Evolutionary conservation across 345 rosid species (phyloP), one percentile per base, ranked within the genome.

Genomic region (Abelmoschus esculentus): DNA sequence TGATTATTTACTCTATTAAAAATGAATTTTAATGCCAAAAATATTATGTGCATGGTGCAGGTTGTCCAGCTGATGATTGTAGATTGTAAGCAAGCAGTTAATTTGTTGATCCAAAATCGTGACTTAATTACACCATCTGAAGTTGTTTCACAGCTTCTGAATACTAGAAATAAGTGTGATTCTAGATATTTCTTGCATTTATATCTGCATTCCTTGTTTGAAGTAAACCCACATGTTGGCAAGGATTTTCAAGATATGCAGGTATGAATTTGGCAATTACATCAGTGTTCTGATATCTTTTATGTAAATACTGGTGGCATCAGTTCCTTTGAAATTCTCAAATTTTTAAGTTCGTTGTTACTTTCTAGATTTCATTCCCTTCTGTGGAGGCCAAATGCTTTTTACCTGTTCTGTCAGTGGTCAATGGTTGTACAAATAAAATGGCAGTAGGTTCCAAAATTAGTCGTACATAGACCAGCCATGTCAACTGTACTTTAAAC

Each of bases 241-340:
- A 92, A 74, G 79, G 98, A 92, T 73, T 92, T 80, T 81, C 99
- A 92, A 76, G 98, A 92, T 81, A 87, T 96, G 95, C 99, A 90
- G 98, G 99, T 90, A 80, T 61, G 79, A n/a, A 67, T 52, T 67
- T 47, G 53, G 72, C 66, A 34, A 68, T 38, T 70, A 44, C 12
- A 17, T 73, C 9, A 13, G 53, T 29, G 13, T 68, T 68, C n/a
- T 66, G 17, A n/a, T 56, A 40, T 63, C 61, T 7, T 67, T 34
- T 56, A 13, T 76, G 36, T 40, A 13, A 15, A 19, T 66, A 28
- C 7, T 67, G 11, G 40, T 7, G 65, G 42, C 36, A 8, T 60
- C 11, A 28, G 46, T 17, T 28, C 17, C 49, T 62, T 60, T 73
- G 40, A 52, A 34, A 4, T 47, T 66, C 38, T 66, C 28, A 47